Conservation (phyloP, 257 asterid species). For the Dorcoceras hygrometricum region DNA sequence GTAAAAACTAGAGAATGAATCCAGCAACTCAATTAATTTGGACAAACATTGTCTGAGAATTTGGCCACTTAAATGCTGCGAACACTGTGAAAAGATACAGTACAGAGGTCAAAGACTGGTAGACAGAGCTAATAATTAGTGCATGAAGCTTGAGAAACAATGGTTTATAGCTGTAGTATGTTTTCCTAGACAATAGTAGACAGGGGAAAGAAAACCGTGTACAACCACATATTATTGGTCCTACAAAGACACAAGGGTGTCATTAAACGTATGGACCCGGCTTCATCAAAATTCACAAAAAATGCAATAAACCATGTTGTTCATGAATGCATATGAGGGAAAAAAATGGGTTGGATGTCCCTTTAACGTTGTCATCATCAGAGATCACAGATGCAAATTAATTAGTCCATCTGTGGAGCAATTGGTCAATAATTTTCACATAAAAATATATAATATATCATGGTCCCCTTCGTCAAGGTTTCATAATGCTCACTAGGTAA, state of each 20-base stretch:
- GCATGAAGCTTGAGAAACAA: slow-evolving; percentile 1
- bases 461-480: not conserved
- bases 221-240: slow-evolving; percentile 54
- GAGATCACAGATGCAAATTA: slow-evolving; percentile 31
- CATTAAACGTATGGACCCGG: slow-evolving; percentile 48
- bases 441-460: no score
- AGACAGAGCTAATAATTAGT: slow-evolving; percentile 13
- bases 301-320: slow-evolving; percentile 28
- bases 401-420: not conserved
- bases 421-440: not conserved
- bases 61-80: slow-evolving; percentile 8
- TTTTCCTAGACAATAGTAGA: slow-evolving; percentile 12
- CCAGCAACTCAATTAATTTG: not conserved
- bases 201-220: slow-evolving; percentile 33
- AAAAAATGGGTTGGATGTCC: slow-evolving; percentile 20
- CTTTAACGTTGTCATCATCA: slow-evolving; percentile 22
- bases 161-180: slow-evolving; percentile 7
- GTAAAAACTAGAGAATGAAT: not conserved
- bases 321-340: slow-evolving; percentile 22
- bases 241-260: slow-evolving; percentile 35
- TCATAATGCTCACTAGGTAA: slow-evolving; percentile 6
- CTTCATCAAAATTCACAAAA: slow-evolving; percentile 31
- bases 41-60: slow-evolving; percentile 7
- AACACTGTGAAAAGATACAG: slow-evolving; percentile 11
- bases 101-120: slow-evolving; percentile 2